Conservation (phyloP, 2,329 filamentous ascomycete genomes). For the Grosmannia penicillata region DNA sequence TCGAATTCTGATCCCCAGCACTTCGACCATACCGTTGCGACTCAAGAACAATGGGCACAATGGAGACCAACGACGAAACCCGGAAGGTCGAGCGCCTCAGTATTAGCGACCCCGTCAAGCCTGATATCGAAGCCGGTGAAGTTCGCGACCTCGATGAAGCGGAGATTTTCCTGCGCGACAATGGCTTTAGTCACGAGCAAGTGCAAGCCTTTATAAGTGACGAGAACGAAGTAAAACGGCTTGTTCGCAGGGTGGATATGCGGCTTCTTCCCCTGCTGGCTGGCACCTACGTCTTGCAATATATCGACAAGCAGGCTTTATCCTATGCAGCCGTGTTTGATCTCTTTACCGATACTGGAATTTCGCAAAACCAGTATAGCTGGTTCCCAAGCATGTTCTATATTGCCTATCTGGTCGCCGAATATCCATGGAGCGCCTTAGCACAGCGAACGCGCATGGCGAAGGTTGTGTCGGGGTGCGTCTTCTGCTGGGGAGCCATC, state of each 20-base stretch:
- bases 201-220: not conserved
- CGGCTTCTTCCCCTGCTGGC: constrained; percentile 1
- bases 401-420: constrained; percentile 31
- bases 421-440: constrained; percentile 28
- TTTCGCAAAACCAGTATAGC: constrained; percentile 47
- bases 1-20: too few relatives aligned
- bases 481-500: constrained; percentile 27
- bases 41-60: too few relatives aligned
- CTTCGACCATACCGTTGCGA: too few relatives aligned
- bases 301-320: constrained; percentile 50
- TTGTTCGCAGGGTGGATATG: constrained; percentile 1
- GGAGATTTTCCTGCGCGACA: constrained; percentile 1
- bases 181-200: not conserved
- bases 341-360: constrained; percentile 44
- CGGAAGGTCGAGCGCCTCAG: not conserved
- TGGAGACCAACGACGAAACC: not conserved
- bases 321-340: constrained; percentile 55
- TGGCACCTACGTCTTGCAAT: constrained; percentile 2
- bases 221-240: not conserved
- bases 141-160: not conserved
- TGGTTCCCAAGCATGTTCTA: constrained; percentile 27
- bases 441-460: constrained; percentile 32
- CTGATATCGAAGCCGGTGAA: not conserved
- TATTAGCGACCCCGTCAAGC: not conserved
- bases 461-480: constrained; percentile 27